Evolutionary conservation across 768 basidiomycete genomes (phyloP), one percentile per base, ranked within the genome.

Genomic region (Dioszegia hungarica): DNA sequence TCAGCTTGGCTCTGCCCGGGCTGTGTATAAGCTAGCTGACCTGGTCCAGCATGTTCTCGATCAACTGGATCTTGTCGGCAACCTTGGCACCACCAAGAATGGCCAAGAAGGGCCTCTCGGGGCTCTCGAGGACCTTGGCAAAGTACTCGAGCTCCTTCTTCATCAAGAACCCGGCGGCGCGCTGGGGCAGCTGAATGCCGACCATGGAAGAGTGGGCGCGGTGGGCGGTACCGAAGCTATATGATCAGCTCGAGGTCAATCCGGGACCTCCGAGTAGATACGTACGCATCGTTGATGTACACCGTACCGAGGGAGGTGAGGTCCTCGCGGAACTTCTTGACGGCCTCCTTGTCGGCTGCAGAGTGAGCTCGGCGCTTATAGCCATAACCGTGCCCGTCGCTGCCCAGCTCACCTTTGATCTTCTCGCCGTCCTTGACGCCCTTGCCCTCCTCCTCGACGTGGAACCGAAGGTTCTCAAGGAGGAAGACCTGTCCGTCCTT

Each of bases 131-230:
- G 53, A 90, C 94, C 79, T 97, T 99, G 44, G 94, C 90, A 77
- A 99, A 98, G 81, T 86, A 99, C 68, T 97, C 93, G 66, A 99
- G 85, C 77, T 99, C 94, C 79, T 97, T 97, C 80, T 93, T 95
- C 81, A 99, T 87, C 60, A 99, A 83, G 81, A 95, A 92, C 24
- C 94, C 94, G 29, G 94, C 85, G 1, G 94, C 94, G 65, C 91
- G 83, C 77, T 94, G 87, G 6, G 87, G 85, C 17, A 98, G 82
- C 75, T 94, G 85, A 68, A 99, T 82, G 67, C 94, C 94, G 65
- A 99, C 94, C 93, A 99, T 97, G 69, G 89, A 92, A 0, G 94
- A 97, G 77, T 99, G 94, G 9, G 91, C 92, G 65, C 94, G 90
- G 78, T 99, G 94, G 48, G 93, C 94, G 41, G 94, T 99, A 46